Base-by-base conservation (phyloP, 768 basidiomycete species). In the Sporobolomyces phaffii region DNA sequence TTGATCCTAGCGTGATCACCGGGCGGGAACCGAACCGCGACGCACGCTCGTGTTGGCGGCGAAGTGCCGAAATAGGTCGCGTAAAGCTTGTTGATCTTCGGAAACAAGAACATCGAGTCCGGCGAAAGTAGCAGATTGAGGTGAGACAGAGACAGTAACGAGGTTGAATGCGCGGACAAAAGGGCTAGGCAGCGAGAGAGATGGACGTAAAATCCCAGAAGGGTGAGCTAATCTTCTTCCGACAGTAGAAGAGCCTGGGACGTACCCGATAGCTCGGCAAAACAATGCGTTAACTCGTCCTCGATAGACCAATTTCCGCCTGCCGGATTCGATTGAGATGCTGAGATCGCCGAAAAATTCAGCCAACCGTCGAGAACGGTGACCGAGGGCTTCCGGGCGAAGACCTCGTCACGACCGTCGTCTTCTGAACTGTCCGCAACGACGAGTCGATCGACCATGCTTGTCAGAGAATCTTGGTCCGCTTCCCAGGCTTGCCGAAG, bases 31-130 rank as follows among this genome's bases (percentile, higher is more conserved):
- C 85, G 83, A 1, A 90, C 85, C 14, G 87, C 87, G 6, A 98
- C 88, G 76, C 93, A 97, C n/a, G 92, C 93, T 10, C 96, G 86
- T 1, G 91, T 85, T 10, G 96, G 96, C 0, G 96, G 96, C 49
- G 90, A 92, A 22, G 83, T 82, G 2, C 92, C 92, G 77, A 98
- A 98, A 77, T 85, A 91, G 22, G 83, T 82, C 3, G 83, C 79
- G 76, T 98, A 98, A 11, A 87, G 81, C 1, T 81, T 79, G 80
- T 99, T 99, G 44, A 91, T 84, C 4, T 79, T 77, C 1, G 83
- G 79, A 76, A 99, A 99, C 34, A 86, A 79, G 28, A 86, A 83
- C 81, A 98, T 93, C 2, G 87, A 85, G 31, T 59, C 20, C 15
- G 51, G 48, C 10, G 79, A 75, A 49, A 99, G 81, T 66, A 87